phyloP scores from a whole-genome alignment of 129 eudicot species.

The Tagetes patula region DNA sequence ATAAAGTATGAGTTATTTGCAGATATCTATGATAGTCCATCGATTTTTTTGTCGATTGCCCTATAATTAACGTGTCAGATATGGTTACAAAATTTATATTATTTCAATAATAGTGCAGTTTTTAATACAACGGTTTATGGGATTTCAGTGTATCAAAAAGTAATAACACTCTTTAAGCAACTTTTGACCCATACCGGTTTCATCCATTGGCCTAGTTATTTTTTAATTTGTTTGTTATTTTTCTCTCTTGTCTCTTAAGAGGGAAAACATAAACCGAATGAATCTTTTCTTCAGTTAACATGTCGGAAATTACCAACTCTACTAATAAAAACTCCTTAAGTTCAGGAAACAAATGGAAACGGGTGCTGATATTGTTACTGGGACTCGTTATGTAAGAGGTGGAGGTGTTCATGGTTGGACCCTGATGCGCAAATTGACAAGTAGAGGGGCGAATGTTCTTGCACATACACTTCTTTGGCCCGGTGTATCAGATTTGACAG shows the following conservation, averaged over 20 bases:
- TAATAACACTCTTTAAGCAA: neutral
- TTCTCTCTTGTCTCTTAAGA: neutral
- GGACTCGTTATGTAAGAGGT: constrained; percentile 85
- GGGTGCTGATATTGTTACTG: constrained; percentile 84
- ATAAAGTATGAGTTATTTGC: neutral
- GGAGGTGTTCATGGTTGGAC: constrained; percentile 99
- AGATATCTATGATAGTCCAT: neutral
- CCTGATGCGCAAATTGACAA: constrained; percentile 87
- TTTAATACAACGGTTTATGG: neutral
- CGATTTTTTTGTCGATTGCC: neutral
- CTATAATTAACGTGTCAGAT: neutral
- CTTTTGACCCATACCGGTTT: neutral
- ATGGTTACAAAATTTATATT: neutral
- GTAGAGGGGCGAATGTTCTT: constrained; percentile 97
- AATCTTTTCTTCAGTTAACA: neutral
- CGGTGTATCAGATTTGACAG: constrained; percentile 92
- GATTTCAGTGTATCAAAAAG: neutral
- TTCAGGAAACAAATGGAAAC: constrained; percentile 80
- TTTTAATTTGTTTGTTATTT: neutral
- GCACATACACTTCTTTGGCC: constrained; percentile 94
- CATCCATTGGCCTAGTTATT: neutral
- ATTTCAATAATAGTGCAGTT: neutral
- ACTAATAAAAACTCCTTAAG: constrained; percentile 6
- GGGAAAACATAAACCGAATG: neutral
- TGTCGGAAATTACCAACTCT: neutral